Evolutionary conservation across 352 stramenopile genomes (phyloP).

Genomic region (Pythium apleroticum): DNA sequence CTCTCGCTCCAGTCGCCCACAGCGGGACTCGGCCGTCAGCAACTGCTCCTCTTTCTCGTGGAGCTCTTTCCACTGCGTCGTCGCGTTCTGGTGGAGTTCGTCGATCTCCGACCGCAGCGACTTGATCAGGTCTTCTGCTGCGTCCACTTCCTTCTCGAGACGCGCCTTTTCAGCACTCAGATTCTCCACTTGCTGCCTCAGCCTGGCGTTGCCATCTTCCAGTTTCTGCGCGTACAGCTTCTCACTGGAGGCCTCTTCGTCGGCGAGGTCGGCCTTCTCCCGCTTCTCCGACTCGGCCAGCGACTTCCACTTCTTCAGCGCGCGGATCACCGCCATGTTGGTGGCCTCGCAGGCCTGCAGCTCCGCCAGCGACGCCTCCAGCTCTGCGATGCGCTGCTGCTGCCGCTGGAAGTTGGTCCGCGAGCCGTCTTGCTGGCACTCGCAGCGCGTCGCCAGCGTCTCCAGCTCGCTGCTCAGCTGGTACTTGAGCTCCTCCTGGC

Average conservation of each 20-base stretch:
- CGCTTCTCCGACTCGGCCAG: slow-evolving; percentile 41
- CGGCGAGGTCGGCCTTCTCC: slow-evolving; percentile 28
- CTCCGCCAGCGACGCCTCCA: slow-evolving; percentile 39
- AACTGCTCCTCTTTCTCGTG: slow-evolving; percentile 57
- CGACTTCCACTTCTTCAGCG: slow-evolving; percentile 44
- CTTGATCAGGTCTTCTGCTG: slow-evolving; percentile 33
- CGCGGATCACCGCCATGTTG: slow-evolving; percentile 42
- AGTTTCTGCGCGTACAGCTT: slow-evolving; percentile 43
- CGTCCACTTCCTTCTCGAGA: slow-evolving; percentile 2
- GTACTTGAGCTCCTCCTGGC: slow-evolving; percentile 61
- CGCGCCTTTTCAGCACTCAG: slow-evolving; percentile 34
- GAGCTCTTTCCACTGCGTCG: slow-evolving; percentile 40
- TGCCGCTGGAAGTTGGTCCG: slow-evolving; percentile 20
- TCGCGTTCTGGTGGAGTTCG: slow-evolving; percentile 38
- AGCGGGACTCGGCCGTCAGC: slow-evolving; percentile 64
- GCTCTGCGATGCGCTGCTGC: slow-evolving; percentile 38
- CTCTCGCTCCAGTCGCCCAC: slow-evolving; percentile 69
- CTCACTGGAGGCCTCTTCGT: slow-evolving; percentile 40
- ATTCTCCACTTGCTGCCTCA: slow-evolving; percentile 31
- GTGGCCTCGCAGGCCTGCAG: slow-evolving; percentile 34
- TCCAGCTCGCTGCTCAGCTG: slow-evolving; percentile 58
- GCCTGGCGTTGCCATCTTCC: slow-evolving; percentile 36
- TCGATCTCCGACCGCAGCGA: slow-evolving; percentile 39
- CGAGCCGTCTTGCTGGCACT: slow-evolving; percentile 31
- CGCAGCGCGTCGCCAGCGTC: slow-evolving; percentile 42